Conservation (phyloP, 345 rosid genomes). For the Lepidium didymum region DNA sequence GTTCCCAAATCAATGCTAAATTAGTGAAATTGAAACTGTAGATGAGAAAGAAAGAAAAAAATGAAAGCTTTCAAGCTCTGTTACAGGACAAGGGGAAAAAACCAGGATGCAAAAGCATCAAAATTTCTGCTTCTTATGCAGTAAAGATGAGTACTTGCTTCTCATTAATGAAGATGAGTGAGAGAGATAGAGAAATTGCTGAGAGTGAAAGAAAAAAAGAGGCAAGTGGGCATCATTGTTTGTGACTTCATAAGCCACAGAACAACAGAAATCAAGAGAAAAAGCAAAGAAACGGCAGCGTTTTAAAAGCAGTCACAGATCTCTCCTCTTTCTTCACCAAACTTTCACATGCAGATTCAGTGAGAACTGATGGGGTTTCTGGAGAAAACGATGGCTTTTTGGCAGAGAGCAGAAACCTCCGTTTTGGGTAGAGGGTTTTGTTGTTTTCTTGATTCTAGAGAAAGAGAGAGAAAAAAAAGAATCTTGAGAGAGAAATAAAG, state of each 20-base stretch:
- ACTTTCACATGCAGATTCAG: slow-evolving; percentile 55
- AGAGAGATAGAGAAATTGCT: background rate
- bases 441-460: background rate
- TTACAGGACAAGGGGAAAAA: background rate
- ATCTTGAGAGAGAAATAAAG: slow-evolving; percentile 2
- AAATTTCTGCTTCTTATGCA: slow-evolving; percentile 1
- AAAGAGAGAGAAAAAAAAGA: slow-evolving; percentile 7
- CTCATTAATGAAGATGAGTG: background rate
- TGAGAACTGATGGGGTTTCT: slow-evolving; percentile 31
- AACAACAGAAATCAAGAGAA: slow-evolving; percentile 8
- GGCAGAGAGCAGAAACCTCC: slow-evolving; percentile 12
- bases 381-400: slow-evolving; percentile 40
- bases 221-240: slow-evolving; percentile 16
- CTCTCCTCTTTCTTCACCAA: slow-evolving; percentile 39
- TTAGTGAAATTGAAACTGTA: background rate
- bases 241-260: slow-evolving; percentile 19
- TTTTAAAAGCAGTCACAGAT: slow-evolving; percentile 42
- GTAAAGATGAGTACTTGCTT: slow-evolving; percentile 4
- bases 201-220: background rate
- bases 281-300: slow-evolving; percentile 31
- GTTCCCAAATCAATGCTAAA: background rate
- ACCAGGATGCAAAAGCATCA: slow-evolving; percentile 11
- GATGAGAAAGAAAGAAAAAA: background rate
- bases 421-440: slow-evolving; percentile 3
- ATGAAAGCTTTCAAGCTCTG: slow-evolving; percentile 22